These are phyloP conservation scores for Aspergillus funiculosus DNA, from an alignment of 495 filamentous ascomycete genomes.

Conservation along the genomic window DNA sequence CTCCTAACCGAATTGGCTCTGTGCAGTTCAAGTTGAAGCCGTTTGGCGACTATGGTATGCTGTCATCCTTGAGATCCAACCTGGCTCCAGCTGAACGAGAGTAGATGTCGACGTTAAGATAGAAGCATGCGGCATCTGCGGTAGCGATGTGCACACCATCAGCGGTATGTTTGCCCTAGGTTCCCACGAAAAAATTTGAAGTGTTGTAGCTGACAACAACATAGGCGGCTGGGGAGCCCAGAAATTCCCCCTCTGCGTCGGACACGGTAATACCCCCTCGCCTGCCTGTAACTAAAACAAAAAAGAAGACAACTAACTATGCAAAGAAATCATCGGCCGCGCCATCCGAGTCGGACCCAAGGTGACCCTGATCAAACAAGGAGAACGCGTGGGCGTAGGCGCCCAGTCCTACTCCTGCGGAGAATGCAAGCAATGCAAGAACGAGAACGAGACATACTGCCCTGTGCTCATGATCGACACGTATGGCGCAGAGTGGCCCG, in stretches of 20 bases:
- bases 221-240: constrained; percentile 65
- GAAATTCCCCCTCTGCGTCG: constrained; percentile 63
- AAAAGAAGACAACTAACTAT: too few species aligned
- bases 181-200: background rate
- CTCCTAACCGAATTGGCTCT: background rate
- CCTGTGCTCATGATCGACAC: constrained; percentile 56
- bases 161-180: constrained; percentile 42
- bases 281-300: too few species aligned
- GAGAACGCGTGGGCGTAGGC: constrained; percentile 74
- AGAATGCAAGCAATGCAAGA: constrained; percentile 60
- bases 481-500: constrained; percentile 59
- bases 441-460: constrained; percentile 77
- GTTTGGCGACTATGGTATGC: constrained; percentile 57
- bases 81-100: constrained; percentile 5
- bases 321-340: constrained; percentile 67
- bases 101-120: constrained; percentile 66
- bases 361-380: constrained; percentile 60
- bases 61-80: background rate
- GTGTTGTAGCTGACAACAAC: constrained; percentile 8
- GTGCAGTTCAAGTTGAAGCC: constrained; percentile 68
- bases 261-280: constrained; percentile 44
- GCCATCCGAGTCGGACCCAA: constrained; percentile 65
- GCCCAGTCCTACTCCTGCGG: constrained; percentile 71
- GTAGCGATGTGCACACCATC: constrained; percentile 72
- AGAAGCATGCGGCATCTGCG: constrained; percentile 73